phyloP scores from a whole-genome alignment of 23 red algal species.

The Chondrus crispus region DNA sequence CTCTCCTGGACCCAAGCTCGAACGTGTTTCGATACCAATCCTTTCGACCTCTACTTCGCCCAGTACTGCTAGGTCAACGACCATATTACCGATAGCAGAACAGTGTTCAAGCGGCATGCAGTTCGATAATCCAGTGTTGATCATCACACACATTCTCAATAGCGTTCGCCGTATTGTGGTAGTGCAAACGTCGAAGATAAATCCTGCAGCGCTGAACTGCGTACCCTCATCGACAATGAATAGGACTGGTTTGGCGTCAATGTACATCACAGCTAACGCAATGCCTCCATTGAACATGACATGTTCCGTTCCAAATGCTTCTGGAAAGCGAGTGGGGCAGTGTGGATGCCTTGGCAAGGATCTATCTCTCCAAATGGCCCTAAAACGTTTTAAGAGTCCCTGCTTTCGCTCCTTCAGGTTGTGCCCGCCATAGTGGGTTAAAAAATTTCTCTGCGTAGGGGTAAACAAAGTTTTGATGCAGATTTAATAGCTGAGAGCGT shows the following conservation, averaged over 20 bases:
- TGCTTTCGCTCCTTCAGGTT: neutral
- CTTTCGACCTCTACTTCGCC: neutral
- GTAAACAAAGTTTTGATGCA: slow-evolving; percentile 6
- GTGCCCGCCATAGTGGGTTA: neutral
- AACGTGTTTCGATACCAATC: neutral
- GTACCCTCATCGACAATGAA: slow-evolving; percentile 13
- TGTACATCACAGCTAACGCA: neutral
- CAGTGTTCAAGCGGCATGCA: neutral
- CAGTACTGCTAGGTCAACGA: neutral
- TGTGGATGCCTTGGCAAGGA: neutral
- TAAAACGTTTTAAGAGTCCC: neutral
- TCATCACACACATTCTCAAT: neutral
- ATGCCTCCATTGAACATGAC: neutral
- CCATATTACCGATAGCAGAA: neutral
- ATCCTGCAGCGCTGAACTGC: neutral
- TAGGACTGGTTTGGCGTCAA: neutral
- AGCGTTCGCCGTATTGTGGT: neutral
- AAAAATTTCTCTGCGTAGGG: neutral
- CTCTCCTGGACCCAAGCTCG: neutral
- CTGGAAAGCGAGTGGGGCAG: neutral
- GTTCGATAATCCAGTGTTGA: slow-evolving; percentile 19
- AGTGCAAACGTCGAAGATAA: neutral
- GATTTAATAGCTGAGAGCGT: neutral
- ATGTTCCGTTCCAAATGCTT: neutral
- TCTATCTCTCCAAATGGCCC: neutral